These are phyloP conservation scores for Mucuna pruriens DNA, from an alignment of 306 rosid species.

Conservation along the genomic window DNA sequence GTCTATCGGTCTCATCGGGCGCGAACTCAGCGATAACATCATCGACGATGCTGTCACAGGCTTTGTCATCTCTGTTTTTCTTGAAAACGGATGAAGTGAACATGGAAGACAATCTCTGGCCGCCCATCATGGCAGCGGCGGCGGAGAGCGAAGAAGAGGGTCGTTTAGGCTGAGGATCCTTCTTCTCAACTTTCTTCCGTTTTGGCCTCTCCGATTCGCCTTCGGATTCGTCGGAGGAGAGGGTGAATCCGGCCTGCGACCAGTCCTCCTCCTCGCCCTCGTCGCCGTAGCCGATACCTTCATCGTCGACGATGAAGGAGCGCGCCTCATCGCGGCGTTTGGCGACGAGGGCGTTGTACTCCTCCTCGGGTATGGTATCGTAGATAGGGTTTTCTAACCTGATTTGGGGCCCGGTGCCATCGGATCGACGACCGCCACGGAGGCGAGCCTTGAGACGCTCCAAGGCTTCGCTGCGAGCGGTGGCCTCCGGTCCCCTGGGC, in stretches of 20 bases:
- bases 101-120: conserved; percentile 84
- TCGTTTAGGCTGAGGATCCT: conserved; percentile 60
- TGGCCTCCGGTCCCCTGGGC: conserved; percentile 59
- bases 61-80: conserved; percentile 69
- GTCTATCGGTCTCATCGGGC: conserved; percentile 78
- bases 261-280: conserved; percentile 98
- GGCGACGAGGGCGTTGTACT: conserved; percentile 83
- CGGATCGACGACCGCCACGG: conserved; percentile 72
- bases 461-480: conserved; percentile 64
- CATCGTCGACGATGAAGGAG: conserved; percentile 79
- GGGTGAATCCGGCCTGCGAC: conserved; percentile 65
- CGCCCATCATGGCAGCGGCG: conserved; percentile 90
- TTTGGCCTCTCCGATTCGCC: conserved; percentile 64
- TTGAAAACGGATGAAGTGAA: conserved; percentile 77
- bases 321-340: conserved; percentile 77
- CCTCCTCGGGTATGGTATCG: conserved; percentile 77
- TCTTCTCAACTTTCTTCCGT: conserved; percentile 67
- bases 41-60: conserved; percentile 71
- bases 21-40: conserved; percentile 90
- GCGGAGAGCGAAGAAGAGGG: conserved; percentile 74
- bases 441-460: conserved; percentile 75
- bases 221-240: conserved; percentile 74
- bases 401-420: conserved; percentile 59
- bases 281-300: conserved; percentile 85
- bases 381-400: conserved; percentile 79